Base-by-base conservation (phyloP, 352 stramenopile species). In the Phytophthora pseudosyringae region DNA sequence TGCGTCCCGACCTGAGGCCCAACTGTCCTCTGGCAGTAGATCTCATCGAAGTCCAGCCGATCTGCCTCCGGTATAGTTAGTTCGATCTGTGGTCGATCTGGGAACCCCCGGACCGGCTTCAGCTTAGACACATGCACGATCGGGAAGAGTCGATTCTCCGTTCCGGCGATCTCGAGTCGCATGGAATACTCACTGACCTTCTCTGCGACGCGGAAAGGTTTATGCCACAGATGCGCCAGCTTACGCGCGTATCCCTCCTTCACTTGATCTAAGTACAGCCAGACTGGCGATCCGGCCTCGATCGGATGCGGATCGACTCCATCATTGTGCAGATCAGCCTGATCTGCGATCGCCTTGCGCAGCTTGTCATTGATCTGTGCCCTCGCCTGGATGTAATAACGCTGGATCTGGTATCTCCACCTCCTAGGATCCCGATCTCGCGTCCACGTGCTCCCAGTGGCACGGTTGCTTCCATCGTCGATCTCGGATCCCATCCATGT, bases 151-250 rank as follows among this genome's bases (percentile, higher is more conserved):
- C 31, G 7, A 3, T 35, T 4, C 6, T 35, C 31, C 7, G 10
- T 35, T 3, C 10, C 31, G 7, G 7, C 31, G 6, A 35, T 11
- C 31, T 69, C 25, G 0, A 72, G 46, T 36, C 54, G 55, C 12
- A 60, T 53, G 3, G 48, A 25, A 29, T 67, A 47, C 4, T 66
- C 35, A 9, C 18, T 11, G 2, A 65, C 16, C 39, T 47, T 73
- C n/a, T 72, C 55, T 1, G 52, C 53, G 15, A 73, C 61, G 0
- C 54, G 11, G 31, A 73, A 75, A 1, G 65, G 66, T 21, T 67
- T 63, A 25, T 80, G 67, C 64, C 67, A 77, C 15, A 63, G 13
- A 36, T 35, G 31, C 1, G 31, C 31, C 10, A 35, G 31, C 31
- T 35, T 35, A 7, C 31, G 31, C 7, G 31, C 31, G 31, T 35